These are phyloP conservation scores for Talaromyces sp. DNA, from an alignment of 2,329 filamentous ascomycete genomes.

Conservation along the genomic window DNA sequence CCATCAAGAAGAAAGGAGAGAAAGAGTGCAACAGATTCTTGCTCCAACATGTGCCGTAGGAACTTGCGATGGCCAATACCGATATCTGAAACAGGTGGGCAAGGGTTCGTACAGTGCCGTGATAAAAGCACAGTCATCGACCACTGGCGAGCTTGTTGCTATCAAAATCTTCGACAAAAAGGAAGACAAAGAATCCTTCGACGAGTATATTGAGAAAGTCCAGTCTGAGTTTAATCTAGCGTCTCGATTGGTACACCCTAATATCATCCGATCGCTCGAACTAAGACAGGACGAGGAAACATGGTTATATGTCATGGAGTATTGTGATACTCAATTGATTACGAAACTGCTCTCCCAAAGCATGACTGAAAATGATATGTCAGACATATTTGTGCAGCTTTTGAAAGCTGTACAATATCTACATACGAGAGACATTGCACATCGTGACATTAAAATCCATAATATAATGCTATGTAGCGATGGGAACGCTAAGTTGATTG, in stretches of 20 bases:
- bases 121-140: neutral
- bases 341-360: neutral
- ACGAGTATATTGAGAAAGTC: neutral
- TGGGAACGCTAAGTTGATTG: neutral
- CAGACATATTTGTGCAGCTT: slow-evolving; percentile 1
- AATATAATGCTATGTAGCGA: neutral
- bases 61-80: neutral
- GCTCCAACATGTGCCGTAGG: neutral
- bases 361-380: neutral
- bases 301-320: neutral
- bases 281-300: neutral
- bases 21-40: neutral
- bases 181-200: neutral
- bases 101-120: neutral
- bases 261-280: neutral
- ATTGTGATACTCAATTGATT: neutral
- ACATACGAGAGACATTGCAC: neutral
- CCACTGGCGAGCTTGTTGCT: neutral
- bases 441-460: neutral
- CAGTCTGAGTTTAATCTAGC: neutral
- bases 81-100: neutral
- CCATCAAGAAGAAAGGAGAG: neutral
- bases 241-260: neutral
- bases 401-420: slow-evolving; percentile 1
- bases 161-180: neutral